Percentiles rank a stretch among this genome's conserved stretches.
These are phyloP conservation scores for Globisporangium orthogonon DNA, from an alignment of 352 stramenopile species.

Conservation along the genomic window DNA sequence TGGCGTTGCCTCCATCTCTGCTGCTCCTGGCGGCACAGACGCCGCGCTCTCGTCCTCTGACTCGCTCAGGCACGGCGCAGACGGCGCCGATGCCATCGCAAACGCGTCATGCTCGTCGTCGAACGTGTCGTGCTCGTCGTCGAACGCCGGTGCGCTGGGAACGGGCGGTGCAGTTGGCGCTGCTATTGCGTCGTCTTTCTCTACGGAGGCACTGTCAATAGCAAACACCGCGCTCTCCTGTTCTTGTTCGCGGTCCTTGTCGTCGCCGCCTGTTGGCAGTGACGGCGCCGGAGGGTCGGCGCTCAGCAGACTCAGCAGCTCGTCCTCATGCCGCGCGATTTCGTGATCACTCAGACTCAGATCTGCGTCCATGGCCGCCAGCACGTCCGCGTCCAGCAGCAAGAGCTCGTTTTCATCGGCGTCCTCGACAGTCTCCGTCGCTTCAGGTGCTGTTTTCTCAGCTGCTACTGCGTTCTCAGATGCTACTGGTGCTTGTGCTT, in stretches of 20 bases:
- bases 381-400: conserved; percentile 10
- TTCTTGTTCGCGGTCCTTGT: background rate
- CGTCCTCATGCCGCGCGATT: conserved; percentile 54
- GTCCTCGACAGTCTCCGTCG: background rate
- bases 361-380: conserved; percentile 14
- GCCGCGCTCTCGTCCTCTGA: conserved; percentile 26
- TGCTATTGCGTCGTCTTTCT: background rate
- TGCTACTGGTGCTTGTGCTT: background rate
- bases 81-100: conserved; percentile 17
- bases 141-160: conserved; percentile 10
- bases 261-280: no score
- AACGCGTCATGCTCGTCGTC: background rate
- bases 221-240: background rate
- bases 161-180: background rate
- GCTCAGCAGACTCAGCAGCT: conserved; percentile 40
- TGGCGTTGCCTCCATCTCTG: background rate
- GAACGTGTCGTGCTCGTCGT: conserved; percentile 6
- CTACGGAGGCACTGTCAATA: background rate
- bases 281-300: conserved; percentile 6
- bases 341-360: conserved; percentile 23
- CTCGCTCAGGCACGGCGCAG: conserved; percentile 32
- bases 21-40: background rate
- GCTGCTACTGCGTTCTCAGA: no score
- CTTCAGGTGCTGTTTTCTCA: background rate
- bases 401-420: conserved; percentile 4